Base-by-base conservation (phyloP, 164 flowering plant species). In the Buxus sempervirens region DNA sequence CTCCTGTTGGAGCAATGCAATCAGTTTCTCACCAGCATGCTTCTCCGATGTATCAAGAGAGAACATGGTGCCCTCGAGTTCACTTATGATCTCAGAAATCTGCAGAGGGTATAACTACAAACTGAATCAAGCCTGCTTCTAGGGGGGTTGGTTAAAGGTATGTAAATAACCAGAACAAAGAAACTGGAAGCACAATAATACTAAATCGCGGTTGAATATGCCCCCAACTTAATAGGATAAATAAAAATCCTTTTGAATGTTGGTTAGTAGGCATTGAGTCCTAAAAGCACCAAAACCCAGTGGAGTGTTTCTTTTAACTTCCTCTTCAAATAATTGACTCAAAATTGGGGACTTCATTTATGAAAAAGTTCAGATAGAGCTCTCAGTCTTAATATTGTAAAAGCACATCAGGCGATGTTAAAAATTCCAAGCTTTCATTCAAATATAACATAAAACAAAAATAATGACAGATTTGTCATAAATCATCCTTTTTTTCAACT, bases 21-120 rank as follows among this genome's bases (percentile, higher is more conserved):
- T 88, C 48, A 96, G 83, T 49, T 96, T 96, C 77, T 93, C 96
- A 10, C 99, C 99, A 68, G 86, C 80, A 81, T 91, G 96, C 80
- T 96, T 96, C 84, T 96, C 99, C 22, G 61, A 70, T 1, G 86
- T 89, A 76, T 93, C 92, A 55, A 93, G 87, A 4, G 83, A 64
- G 76, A 96, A 90, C 4, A 71, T 79, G 28, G 80, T 78, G 64
- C 76, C 83, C 65, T 89, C 83, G 19, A 96, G 87, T 75, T 93
- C 98, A 75, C 63, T 68, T 8, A 88, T 81, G 71, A 96, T 82
- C 66, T 88, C 97, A 70, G 80, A 76, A 73, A 96, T 83, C 99
- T 96, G 87, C 60, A 79, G 73, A 15, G 60, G 49, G 60, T 38
- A 51, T 91, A 89, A 45, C 18, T 45, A 45, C 51, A 45, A 45